Evolutionary conservation across 257 asterid genomes (phyloP), one percentile per base, ranked within the genome.

Genomic region (Craterostigma plantagineum): DNA sequence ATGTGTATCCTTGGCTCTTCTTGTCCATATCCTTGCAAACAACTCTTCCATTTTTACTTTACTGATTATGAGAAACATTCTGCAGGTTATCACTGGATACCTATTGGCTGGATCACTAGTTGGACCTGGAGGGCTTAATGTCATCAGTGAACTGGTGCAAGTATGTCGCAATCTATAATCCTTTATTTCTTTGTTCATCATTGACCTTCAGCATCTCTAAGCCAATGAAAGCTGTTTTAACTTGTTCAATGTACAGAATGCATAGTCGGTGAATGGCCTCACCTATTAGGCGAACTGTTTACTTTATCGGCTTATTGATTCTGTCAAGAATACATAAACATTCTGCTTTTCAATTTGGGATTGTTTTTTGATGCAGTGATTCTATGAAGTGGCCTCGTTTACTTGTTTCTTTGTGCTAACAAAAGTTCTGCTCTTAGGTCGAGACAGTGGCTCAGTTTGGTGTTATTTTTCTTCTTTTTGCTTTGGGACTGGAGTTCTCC

Each of bases 381-480:
- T 23, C 30, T 6, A 23, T 23, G 6, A 23, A 2, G 30, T 23
- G 30, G 30, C 30, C 30, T 23, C 6, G 6, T 2, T 23, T 23
- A 23, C 30, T 6, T 23, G 30, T 23, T 23, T 23, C 30, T 23
- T 23, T 23, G 30, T 23, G 30, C 30, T 23, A 23, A 23, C 30
- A 23, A 23, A 23, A 23, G 30, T 6, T 23, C 30, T 23, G 30
- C 30, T 23, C 6, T 23, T 60, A 90, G 99, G 99, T 90, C 53
- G 99, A 90, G 73, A 90, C 99, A 41, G 95, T 90, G 60, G 99
- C 99, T 43, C 99, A 90, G 66, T 90, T 90, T 71, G 99, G 99
- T 67, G 95, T 83, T 7, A 80, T 90, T 60, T 90, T 90, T 64
- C 96, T 90, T 63, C 94, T 90, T 43, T 90, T 90, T 62, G 99